phyloP scores from a whole-genome alignment of 768 basidiomycete genomes.

The Saitozyma sp. region DNA sequence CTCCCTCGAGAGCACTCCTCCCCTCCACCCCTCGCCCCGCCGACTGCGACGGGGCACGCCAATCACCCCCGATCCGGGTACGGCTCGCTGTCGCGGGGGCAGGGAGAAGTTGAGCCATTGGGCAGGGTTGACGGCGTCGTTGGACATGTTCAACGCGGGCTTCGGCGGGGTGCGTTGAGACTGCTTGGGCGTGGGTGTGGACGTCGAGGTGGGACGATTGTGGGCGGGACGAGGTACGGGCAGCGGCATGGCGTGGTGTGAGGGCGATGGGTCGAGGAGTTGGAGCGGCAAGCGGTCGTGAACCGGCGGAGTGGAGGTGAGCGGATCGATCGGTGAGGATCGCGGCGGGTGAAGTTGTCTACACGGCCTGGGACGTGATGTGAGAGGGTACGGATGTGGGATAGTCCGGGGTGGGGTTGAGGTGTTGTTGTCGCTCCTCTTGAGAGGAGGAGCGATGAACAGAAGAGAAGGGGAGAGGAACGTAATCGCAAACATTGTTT shows the following conservation, averaged over 20 bases:
- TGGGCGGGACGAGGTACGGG: no score
- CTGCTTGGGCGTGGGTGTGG: no score
- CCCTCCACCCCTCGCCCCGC: constrained; percentile 60
- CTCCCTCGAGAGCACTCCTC: constrained; percentile 84
- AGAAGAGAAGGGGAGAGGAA: not conserved
- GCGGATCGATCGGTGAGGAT: no score
- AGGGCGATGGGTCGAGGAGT: no score
- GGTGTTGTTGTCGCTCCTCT: not conserved
- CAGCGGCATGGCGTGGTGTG: no score
- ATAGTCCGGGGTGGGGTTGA: not conserved
- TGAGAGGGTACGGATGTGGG: not conserved
- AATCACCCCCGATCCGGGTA: constrained; percentile 32
- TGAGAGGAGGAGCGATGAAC: not conserved
- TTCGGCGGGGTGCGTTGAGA: constrained; percentile 2
- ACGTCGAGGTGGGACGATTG: no score
- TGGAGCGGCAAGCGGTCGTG: no score
- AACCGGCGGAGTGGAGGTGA: no score
- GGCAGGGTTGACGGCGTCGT: constrained; percentile 24
- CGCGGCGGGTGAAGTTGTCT: no score
- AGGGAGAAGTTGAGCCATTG: constrained; percentile 79
- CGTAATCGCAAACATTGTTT: no score
- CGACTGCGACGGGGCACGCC: constrained; percentile 69
- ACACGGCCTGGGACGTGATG: not conserved
- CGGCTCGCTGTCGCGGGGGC: constrained; percentile 70
- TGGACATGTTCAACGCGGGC: not conserved